phyloP scores from a whole-genome alignment of 805 yeast genomes.

The Nakazawaea pomicola region DNA sequence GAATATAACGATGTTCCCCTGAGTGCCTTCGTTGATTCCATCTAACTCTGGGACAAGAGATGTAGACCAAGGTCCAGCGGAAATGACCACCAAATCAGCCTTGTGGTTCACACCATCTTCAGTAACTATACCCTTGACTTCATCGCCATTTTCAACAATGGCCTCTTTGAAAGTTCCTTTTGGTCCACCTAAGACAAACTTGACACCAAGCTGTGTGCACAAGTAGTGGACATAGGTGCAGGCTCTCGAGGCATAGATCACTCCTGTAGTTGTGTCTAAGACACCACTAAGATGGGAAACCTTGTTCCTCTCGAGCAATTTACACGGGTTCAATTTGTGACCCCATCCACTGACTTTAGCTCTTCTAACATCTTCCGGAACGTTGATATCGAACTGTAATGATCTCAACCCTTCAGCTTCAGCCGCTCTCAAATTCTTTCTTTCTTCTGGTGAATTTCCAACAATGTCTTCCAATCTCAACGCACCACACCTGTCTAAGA shows the following conservation, averaged over 20 bases:
- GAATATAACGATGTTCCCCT: constrained; percentile 30
- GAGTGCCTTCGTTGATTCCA: constrained; percentile 31
- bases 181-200: constrained; percentile 24
- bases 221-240: constrained; percentile 25
- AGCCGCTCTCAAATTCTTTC: constrained; percentile 18
- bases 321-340: constrained; percentile 19
- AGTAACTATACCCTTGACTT: constrained; percentile 20
- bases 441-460: constrained; percentile 21
- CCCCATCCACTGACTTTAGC: constrained; percentile 27
- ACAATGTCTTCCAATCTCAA: constrained; percentile 23
- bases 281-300: constrained; percentile 19
- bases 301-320: constrained; percentile 13
- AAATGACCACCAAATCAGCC: constrained; percentile 18
- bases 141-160: constrained; percentile 14
- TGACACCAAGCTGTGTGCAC: constrained; percentile 27
- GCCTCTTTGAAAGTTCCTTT: constrained; percentile 23
- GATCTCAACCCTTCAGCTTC: constrained; percentile 23
- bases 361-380: constrained; percentile 24
- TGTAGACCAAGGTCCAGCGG: constrained; percentile 21
- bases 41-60: constrained; percentile 20
- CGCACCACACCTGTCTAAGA: constrained; percentile 25
- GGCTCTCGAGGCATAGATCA: constrained; percentile 30
- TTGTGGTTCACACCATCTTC: constrained; percentile 18
- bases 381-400: constrained; percentile 25
- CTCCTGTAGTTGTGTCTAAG: constrained; percentile 28